Evolutionary conservation across 441 rosid species (phyloP).

Genomic region (Arabidopsis lyrata): DNA sequence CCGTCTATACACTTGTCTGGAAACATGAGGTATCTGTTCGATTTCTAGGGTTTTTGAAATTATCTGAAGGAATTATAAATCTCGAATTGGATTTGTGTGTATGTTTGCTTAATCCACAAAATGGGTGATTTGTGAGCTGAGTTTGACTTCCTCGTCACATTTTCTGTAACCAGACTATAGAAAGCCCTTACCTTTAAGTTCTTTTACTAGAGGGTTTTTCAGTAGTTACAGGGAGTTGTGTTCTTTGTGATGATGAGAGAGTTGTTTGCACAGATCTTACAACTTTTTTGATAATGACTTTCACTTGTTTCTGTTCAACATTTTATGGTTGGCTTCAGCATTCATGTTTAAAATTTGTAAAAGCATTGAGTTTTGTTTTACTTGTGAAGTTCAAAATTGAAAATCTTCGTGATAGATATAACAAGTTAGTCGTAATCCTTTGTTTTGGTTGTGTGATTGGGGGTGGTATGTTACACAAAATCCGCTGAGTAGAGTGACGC

Average conservation of each 20-base stretch:
- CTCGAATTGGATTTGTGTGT: conserved; percentile 14
- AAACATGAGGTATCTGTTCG: conserved; percentile 41
- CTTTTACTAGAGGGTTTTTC: conserved; percentile 20
- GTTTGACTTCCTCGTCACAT: neutral
- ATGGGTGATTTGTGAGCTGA: conserved; percentile 1
- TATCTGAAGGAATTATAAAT: neutral
- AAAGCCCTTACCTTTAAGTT: conserved; percentile 14
- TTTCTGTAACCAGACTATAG: neutral
- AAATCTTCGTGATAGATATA: neutral
- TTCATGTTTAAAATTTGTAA: neutral
- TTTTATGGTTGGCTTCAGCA: neutral
- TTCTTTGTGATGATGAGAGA: neutral
- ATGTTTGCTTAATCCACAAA: conserved; percentile 2
- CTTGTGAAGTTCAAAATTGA: neutral
- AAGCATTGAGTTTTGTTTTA: neutral
- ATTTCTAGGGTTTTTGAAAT: conserved; percentile 14
- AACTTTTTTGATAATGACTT: neutral
- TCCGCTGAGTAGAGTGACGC: neutral
- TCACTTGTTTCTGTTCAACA: neutral
- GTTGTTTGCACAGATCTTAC: neutral
- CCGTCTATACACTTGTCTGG: neutral
- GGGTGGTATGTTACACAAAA: conserved; percentile 13
- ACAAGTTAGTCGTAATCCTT: neutral
- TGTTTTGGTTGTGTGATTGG: conserved; percentile 7
- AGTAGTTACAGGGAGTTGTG: neutral